phyloP scores from a whole-genome alignment of 495 filamentous ascomycete species.

The Penicillium diatomitis region DNA sequence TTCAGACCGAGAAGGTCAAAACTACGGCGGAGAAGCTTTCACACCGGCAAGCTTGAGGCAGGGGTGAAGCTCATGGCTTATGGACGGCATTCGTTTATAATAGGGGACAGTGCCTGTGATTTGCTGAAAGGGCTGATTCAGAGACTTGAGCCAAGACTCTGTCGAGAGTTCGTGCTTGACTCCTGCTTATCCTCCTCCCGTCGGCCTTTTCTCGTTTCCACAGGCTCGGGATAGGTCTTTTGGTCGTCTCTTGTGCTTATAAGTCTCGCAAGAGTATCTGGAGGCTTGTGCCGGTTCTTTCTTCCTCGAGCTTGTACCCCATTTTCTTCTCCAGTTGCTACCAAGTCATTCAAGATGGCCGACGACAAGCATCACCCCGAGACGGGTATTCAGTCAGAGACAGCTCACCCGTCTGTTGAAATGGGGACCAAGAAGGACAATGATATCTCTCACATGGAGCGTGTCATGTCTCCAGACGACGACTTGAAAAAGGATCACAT shows the following conservation, averaged over 20 bases:
- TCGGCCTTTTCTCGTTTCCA: background rate
- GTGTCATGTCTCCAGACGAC: conserved; percentile 28
- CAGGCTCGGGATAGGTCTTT: background rate
- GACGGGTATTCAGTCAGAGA: conserved; percentile 4
- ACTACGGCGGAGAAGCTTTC: no score
- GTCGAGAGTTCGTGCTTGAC: no score
- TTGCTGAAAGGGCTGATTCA: no score
- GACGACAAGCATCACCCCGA: conserved; percentile 1
- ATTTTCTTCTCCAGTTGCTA: background rate
- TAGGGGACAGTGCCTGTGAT: no score
- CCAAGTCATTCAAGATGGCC: conserved; percentile 1
- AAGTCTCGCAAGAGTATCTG: background rate
- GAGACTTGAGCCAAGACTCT: no score
- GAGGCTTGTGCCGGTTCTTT: background rate
- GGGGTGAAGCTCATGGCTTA: no score
- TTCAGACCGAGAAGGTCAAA: no score
- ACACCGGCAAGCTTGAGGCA: no score
- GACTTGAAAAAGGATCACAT: conserved; percentile 38
- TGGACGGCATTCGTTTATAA: no score
- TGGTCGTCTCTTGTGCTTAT: background rate
- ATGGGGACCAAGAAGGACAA: conserved; percentile 14
- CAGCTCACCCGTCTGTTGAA: background rate
- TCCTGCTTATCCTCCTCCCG: no score
- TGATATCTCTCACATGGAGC: conserved; percentile 43
- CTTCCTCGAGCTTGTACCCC: background rate